Evolutionary conservation across 306 rosid genomes (phyloP).

Genomic region (Hippophae tibetana): DNA sequence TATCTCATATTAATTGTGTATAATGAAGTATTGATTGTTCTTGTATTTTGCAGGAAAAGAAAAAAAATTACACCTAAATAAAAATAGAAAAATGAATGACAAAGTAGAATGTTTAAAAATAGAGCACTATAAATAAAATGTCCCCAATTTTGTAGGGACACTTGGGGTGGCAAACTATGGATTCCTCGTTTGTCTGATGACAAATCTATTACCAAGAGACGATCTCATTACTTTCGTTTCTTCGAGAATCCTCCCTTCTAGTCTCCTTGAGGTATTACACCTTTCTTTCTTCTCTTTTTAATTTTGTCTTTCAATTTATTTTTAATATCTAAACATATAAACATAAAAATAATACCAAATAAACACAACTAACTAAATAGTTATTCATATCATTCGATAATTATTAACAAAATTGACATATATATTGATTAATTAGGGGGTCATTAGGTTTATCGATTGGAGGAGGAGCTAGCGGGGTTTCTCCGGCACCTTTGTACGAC

Average conservation of each 20-base stretch:
- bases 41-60: no score
- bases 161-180: conserved; percentile 10
- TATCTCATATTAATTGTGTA: no score
- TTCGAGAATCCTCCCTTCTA: conserved; percentile 30
- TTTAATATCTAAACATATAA: not conserved
- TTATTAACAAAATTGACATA: not conserved
- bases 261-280: conserved; percentile 28
- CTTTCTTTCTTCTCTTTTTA: not conserved
- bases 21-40: no score
- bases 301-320: not conserved
- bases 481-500: conserved; percentile 26
- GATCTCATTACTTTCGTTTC: conserved; percentile 14
- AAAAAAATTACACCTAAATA: not conserved
- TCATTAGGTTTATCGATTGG: conserved; percentile 16
- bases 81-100: conserved; percentile 1
- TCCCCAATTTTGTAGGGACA: conserved; percentile 15
- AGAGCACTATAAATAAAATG: conserved; percentile 5
- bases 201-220: conserved; percentile 19
- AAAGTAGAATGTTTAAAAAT: conserved; percentile 5
- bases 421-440: not conserved
- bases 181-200: conserved; percentile 9
- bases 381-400: no score
- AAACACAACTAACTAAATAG: no score
- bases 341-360: no score
- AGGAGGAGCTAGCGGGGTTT: conserved; percentile 31